A percentile compares a stretch with the other conserved stretches of the same genome.
Conservation (phyloP, 2,329 filamentous ascomycete species). For the Passalora sequoiae region DNA sequence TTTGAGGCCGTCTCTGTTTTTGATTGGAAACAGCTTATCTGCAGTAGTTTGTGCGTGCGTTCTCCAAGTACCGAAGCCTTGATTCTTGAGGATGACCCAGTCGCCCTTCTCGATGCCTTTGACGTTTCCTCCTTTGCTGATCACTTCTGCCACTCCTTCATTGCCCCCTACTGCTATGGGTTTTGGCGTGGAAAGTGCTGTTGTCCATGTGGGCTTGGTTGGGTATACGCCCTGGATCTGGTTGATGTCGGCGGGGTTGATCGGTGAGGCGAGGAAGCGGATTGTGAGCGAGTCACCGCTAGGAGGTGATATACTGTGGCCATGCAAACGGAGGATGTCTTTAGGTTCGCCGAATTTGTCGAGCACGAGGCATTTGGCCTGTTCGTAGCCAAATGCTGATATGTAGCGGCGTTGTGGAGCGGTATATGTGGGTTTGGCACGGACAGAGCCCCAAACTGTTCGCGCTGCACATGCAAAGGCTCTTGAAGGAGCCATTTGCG, state of each 20-base stretch:
- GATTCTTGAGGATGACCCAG: constrained; percentile 84
- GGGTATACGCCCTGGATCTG: constrained; percentile 97
- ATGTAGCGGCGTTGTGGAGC: constrained; percentile 39
- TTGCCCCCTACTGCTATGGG: constrained; percentile 80
- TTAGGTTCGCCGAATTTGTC: constrained; percentile 68
- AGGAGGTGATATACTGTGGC: constrained; percentile 69
- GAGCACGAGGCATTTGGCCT: constrained; percentile 77
- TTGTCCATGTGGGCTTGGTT: constrained; percentile 71
- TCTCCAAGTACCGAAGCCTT: constrained; percentile 88
- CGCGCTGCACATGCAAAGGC: constrained; percentile 11
- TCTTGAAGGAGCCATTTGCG: constrained; percentile 24
- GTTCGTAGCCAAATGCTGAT: constrained; percentile 71
- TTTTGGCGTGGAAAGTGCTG: constrained; percentile 66
- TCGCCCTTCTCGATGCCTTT: constrained; percentile 68
- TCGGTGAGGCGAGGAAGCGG: constrained; percentile 80
- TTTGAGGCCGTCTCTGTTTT: constrained; percentile 63
- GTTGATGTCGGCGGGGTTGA: constrained; percentile 98
- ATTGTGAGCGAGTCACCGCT: constrained; percentile 69
- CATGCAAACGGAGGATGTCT: constrained; percentile 65
- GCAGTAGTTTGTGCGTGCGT: constrained; percentile 71
- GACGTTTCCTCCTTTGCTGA: constrained; percentile 59
- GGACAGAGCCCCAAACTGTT: constrained; percentile 9
- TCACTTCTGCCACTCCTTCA: constrained; percentile 90
- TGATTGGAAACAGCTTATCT: constrained; percentile 62
- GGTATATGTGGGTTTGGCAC: not conserved